These are phyloP conservation scores for Teunomyces barrocoloradensis DNA, from an alignment of 805 yeast genomes.

Conservation along the genomic window DNA sequence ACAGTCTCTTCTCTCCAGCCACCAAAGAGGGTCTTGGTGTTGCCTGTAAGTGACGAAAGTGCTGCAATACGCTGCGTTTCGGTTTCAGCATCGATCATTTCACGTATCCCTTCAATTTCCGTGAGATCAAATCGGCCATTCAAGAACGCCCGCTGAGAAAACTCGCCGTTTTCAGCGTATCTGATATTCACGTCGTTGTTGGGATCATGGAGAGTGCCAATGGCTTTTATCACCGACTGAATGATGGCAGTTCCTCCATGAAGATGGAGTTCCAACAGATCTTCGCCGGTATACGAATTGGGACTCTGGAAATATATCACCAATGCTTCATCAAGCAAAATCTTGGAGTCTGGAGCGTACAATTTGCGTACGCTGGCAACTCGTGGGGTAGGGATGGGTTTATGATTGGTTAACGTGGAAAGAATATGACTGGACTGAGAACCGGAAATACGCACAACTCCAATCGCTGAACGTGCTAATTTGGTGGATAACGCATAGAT, in stretches of 20 bases:
- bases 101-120: constrained; percentile 86
- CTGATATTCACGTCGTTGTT: constrained; percentile 46
- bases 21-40: constrained; percentile 51
- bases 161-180: constrained; percentile 92
- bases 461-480: constrained; percentile 79
- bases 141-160: constrained; percentile 79
- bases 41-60: constrained; percentile 68
- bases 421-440: constrained; percentile 50
- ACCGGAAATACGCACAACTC: constrained; percentile 82
- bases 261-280: constrained; percentile 79
- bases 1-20: constrained; percentile 70
- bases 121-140: constrained; percentile 84
- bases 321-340: constrained; percentile 74
- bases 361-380: constrained; percentile 58
- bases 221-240: constrained; percentile 61
- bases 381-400: constrained; percentile 45
- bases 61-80: constrained; percentile 82
- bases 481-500: constrained; percentile 89
- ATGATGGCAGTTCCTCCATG: constrained; percentile 94
- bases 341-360: constrained; percentile 37
- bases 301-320: constrained; percentile 70
- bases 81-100: constrained; percentile 89
- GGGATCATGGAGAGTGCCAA: constrained; percentile 51
- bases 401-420: constrained; percentile 42
- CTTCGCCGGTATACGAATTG: constrained; percentile 89